Evolutionary conservation across 2,329 filamentous ascomycete species (phyloP).

Genomic region (Aspergillus spinulosporus): DNA sequence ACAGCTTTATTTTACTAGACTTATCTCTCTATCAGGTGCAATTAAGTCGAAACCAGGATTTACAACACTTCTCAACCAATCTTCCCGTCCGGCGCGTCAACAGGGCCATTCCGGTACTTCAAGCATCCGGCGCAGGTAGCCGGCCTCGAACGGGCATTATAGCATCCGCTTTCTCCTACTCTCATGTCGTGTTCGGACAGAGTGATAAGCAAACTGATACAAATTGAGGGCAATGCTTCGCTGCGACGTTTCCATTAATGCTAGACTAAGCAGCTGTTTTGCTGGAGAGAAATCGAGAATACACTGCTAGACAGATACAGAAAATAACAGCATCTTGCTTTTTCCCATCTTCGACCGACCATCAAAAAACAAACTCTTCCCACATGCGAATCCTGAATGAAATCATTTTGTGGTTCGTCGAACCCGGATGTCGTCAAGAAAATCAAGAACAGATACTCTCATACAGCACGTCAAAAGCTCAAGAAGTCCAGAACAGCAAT

Average conservation of each 20-base stretch:
- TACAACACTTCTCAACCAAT: background rate
- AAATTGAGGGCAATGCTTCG: background rate
- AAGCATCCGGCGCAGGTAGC: too few species aligned
- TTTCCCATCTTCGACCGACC: conserved; percentile 4
- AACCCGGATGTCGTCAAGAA: conserved; percentile 21
- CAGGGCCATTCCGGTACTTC: background rate
- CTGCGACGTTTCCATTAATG: conserved; percentile 7
- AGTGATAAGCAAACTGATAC: background rate
- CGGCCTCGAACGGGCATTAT: too few species aligned
- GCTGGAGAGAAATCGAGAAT: conserved; percentile 21
- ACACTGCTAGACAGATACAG: conserved; percentile 29
- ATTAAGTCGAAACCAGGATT: background rate
- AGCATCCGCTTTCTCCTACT: too few species aligned
- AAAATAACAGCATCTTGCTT: conserved; percentile 19
- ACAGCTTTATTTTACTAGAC: conserved; percentile 1
- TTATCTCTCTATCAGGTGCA: background rate
- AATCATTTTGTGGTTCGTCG: conserved; percentile 18
- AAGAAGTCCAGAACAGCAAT: conserved; percentile 16
- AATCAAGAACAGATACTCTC: conserved; percentile 23
- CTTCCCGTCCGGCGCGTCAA: background rate
- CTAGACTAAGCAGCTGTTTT: conserved; percentile 15
- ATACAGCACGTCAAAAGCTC: conserved; percentile 21
- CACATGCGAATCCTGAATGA: conserved; percentile 21
- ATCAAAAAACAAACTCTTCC: conserved; percentile 13
- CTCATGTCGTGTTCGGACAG: too few species aligned